Percentiles rank a stretch among this genome's conserved stretches.
Conservation (phyloP, 2,329 filamentous ascomycete species). For the Colletotrichum spaethianum region DNA sequence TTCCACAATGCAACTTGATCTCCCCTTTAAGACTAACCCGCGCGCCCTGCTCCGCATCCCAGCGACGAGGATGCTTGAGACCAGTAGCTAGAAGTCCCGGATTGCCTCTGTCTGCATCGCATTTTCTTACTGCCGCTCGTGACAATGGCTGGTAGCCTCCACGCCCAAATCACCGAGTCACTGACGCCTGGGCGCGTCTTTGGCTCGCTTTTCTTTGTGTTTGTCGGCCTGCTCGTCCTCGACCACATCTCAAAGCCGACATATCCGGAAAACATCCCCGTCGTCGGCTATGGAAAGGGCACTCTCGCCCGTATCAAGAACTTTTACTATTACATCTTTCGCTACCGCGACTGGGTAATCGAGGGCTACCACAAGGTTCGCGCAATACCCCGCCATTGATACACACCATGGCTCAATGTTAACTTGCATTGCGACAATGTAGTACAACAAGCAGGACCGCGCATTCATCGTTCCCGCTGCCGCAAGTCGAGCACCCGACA, state of each 20-base stretch:
- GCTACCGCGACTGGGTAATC: slow-evolving; percentile 57
- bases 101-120: neutral
- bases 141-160: slow-evolving; percentile 41
- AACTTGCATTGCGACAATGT: neutral
- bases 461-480: slow-evolving; percentile 60
- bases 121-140: neutral
- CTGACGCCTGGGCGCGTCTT: slow-evolving; percentile 50
- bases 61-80: slow-evolving; percentile 10
- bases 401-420: neutral
- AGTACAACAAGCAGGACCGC: slow-evolving; percentile 58
- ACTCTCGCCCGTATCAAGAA: slow-evolving; percentile 55
- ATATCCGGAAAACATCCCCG: slow-evolving; percentile 57
- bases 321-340: slow-evolving; percentile 54
- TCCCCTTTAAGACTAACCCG: neutral
- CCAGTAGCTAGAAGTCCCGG: neutral
- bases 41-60: neutral
- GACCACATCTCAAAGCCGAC: slow-evolving; percentile 57
- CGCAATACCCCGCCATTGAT: neutral
- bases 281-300: slow-evolving; percentile 57
- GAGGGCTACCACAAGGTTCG: slow-evolving; percentile 60
- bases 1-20: slow-evolving; percentile 21
- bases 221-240: slow-evolving; percentile 55
- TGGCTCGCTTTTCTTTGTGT: slow-evolving; percentile 49
- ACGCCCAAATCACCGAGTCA: slow-evolving; percentile 47
- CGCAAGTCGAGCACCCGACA: slow-evolving; percentile 57